Evolutionary conservation across 352 stramenopile genomes (phyloP).

Genomic region (Pythium utonaiense): DNA sequence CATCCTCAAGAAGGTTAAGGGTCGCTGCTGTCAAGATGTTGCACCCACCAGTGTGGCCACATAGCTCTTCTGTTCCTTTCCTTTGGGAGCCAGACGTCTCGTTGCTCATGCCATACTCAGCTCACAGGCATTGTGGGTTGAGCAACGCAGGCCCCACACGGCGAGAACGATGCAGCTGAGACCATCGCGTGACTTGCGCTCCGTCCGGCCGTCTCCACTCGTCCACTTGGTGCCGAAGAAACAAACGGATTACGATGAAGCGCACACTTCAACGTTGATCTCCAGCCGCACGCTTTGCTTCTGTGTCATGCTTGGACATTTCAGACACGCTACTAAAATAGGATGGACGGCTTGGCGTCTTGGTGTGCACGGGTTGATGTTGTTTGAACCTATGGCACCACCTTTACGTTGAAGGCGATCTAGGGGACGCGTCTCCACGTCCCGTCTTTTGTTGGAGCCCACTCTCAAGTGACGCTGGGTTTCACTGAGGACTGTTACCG

Average conservation of each 20-base stretch:
- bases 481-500: too few relatives aligned
- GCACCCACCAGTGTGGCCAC: background rate
- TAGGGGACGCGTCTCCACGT: background rate
- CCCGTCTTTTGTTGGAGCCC: background rate
- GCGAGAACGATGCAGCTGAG: too few relatives aligned
- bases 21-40: background rate
- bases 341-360: background rate
- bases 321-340: background rate
- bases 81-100: background rate
- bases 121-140: too few relatives aligned
- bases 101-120: background rate
- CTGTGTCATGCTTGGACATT: too few relatives aligned
- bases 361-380: constrained; percentile 3
- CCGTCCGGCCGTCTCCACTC: too few relatives aligned
- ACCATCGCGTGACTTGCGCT: too few relatives aligned
- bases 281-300: too few relatives aligned
- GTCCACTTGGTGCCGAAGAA: too few relatives aligned
- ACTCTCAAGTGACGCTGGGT: too few relatives aligned
- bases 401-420: constrained; percentile 6
- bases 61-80: background rate
- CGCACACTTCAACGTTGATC: background rate
- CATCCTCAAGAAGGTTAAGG: background rate
- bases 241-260: too few relatives aligned
- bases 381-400: constrained; percentile 1
- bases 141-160: too few relatives aligned